Conservation (phyloP, 192 early-diverging fungal genomes). For the Linnemannia exigua region DNA sequence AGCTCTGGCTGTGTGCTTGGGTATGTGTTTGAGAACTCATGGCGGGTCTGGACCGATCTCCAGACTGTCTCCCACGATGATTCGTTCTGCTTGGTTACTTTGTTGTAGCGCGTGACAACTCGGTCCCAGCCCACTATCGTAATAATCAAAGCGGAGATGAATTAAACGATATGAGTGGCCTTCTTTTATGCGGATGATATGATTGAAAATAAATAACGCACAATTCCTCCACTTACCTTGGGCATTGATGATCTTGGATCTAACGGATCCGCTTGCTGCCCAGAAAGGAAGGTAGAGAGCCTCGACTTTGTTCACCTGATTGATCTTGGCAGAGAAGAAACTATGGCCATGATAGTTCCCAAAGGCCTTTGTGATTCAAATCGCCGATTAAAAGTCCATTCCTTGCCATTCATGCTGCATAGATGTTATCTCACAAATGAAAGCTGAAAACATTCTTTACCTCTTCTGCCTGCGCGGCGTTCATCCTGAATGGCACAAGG, state of each 20-base stretch:
- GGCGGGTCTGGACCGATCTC: constrained; percentile 54
- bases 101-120: constrained; percentile 56
- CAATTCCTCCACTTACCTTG: constrained; percentile 53
- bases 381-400: background rate
- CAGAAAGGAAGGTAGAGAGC: constrained; percentile 68
- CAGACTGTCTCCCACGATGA: constrained; percentile 63
- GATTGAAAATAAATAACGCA: background rate
- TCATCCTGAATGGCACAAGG: constrained; percentile 61
- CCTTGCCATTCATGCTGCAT: background rate
- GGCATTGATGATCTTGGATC: constrained; percentile 59
- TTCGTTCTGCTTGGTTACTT: constrained; percentile 60
- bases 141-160: background rate
- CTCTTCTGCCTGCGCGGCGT: constrained; percentile 64
- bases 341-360: constrained; percentile 66
- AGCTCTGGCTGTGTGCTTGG: constrained; percentile 51
- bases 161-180: background rate
- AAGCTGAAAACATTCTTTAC: constrained; percentile 23
- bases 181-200: background rate
- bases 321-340: constrained; percentile 63
- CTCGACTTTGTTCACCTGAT: constrained; percentile 51
- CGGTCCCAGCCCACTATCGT: constrained; percentile 59
- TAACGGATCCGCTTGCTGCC: constrained; percentile 63
- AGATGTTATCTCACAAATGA: too few species aligned
- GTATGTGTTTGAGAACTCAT: constrained; percentile 54
- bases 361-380: constrained; percentile 53